Conservation (phyloP, 805 yeast genomes). For the Dipodascus albidus region DNA sequence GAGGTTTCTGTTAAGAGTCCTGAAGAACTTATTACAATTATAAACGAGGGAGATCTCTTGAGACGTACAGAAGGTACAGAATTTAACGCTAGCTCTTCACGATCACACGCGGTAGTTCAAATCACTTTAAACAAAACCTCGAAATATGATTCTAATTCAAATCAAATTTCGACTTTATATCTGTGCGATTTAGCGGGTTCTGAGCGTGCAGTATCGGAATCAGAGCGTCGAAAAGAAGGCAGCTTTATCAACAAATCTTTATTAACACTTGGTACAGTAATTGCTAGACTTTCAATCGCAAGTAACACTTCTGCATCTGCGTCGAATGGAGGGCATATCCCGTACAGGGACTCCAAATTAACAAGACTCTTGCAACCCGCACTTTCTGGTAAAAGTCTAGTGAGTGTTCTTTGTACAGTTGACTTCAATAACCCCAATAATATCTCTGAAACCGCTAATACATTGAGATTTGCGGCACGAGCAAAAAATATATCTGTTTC, state of each 20-base stretch:
- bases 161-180: conserved; percentile 60
- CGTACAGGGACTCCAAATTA: conserved; percentile 86
- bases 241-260: conserved; percentile 85
- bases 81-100: conserved; percentile 72
- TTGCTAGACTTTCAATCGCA: conserved; percentile 59
- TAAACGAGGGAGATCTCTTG: conserved; percentile 58
- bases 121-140: conserved; percentile 41
- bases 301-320: conserved; percentile 14
- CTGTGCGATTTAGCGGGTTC: conserved; percentile 95
- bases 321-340: conserved; percentile 50
- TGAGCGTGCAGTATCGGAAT: conserved; percentile 67
- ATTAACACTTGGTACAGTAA: conserved; percentile 82
- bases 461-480: conserved; percentile 83
- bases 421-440: conserved; percentile 29
- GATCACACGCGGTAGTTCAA: conserved; percentile 85
- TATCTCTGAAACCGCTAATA: conserved; percentile 72
- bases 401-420: conserved; percentile 70
- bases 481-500: conserved; percentile 75
- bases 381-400: conserved; percentile 73
- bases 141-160: conserved; percentile 31
- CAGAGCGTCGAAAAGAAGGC: conserved; percentile 86
- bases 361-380: conserved; percentile 90
- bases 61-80: conserved; percentile 84
- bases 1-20: conserved; percentile 47
- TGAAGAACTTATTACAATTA: conserved; percentile 46